Conservation (phyloP, 768 basidiomycete species). For the Tricholoma terreum region DNA sequence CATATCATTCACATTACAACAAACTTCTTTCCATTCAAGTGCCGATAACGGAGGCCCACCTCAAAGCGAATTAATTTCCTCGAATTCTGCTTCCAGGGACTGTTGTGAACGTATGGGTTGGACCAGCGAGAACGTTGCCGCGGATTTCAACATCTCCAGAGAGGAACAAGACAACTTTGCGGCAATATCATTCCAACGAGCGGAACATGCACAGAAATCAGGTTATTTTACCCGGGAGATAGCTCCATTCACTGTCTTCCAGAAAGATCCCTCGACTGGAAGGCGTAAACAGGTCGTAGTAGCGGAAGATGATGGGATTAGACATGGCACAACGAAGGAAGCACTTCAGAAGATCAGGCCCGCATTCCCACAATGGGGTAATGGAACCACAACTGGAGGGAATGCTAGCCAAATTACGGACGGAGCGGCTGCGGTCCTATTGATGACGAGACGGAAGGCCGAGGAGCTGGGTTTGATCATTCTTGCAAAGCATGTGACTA, state of each 20-base stretch:
- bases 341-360: slow-evolving; percentile 58
- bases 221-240: slow-evolving; percentile 71
- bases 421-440: slow-evolving; percentile 74
- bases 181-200: slow-evolving; percentile 73
- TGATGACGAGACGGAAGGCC: slow-evolving; percentile 81
- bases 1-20: neutral
- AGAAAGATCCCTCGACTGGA: slow-evolving; percentile 55
- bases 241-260: slow-evolving; percentile 68
- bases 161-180: slow-evolving; percentile 76
- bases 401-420: slow-evolving; percentile 87
- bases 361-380: slow-evolving; percentile 85
- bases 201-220: slow-evolving; percentile 66
- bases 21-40: slow-evolving; percentile 31
- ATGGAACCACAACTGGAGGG: slow-evolving; percentile 71
- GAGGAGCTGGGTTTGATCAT: slow-evolving; percentile 70
- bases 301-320: slow-evolving; percentile 73
- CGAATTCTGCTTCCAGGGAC: slow-evolving; percentile 54
- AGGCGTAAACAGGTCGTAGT: slow-evolving; percentile 51
- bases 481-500: slow-evolving; percentile 77
- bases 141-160: slow-evolving; percentile 66
- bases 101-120: slow-evolving; percentile 80
- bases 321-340: slow-evolving; percentile 70
- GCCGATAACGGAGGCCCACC: slow-evolving; percentile 60
- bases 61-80: slow-evolving; percentile 60
- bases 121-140: slow-evolving; percentile 85